Evolutionary conservation across 2,329 filamentous ascomycete species (phyloP).

Genomic region (Calcarisporium arbuscula): DNA sequence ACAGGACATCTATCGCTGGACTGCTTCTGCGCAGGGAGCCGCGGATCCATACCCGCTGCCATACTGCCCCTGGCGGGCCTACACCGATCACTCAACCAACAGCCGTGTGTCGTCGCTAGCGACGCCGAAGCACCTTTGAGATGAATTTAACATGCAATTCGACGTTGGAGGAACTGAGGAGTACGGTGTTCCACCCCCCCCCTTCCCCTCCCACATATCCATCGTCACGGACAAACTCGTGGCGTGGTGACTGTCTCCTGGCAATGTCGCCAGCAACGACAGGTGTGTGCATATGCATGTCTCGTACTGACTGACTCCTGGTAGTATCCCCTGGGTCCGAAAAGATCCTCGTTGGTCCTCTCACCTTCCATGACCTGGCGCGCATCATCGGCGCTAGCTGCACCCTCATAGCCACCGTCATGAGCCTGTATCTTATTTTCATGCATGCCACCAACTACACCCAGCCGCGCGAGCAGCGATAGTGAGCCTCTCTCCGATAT

Average conservation of each 20-base stretch:
- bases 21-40: too few species aligned
- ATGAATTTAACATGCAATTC: slow-evolving; percentile 36
- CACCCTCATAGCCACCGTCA: slow-evolving; percentile 42
- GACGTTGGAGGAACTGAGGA: slow-evolving; percentile 37
- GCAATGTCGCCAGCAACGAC: too few species aligned
- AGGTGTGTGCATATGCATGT: too few species aligned
- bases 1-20: too few species aligned
- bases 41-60: too few species aligned
- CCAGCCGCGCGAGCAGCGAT: slow-evolving; percentile 52
- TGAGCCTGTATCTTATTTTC: slow-evolving; percentile 51
- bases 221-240: too few species aligned
- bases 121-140: slow-evolving; percentile 5
- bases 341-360: slow-evolving; percentile 35
- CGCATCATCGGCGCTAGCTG: slow-evolving; percentile 43
- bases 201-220: too few species aligned
- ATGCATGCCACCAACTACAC: slow-evolving; percentile 57
- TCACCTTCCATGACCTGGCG: slow-evolving; percentile 51
- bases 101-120: not conserved
- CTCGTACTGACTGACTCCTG: slow-evolving; percentile 2
- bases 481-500: slow-evolving; percentile 30
- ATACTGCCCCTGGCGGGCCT: slow-evolving; percentile 4
- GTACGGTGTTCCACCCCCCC: slow-evolving; percentile 20
- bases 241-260: too few species aligned
- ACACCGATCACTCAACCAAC: not conserved
- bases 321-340: slow-evolving; percentile 40